Evolutionary conservation across 257 asterid genomes (phyloP), one percentile per base, ranked within the genome.

Genomic region (Jaltomata sinuosa): DNA sequence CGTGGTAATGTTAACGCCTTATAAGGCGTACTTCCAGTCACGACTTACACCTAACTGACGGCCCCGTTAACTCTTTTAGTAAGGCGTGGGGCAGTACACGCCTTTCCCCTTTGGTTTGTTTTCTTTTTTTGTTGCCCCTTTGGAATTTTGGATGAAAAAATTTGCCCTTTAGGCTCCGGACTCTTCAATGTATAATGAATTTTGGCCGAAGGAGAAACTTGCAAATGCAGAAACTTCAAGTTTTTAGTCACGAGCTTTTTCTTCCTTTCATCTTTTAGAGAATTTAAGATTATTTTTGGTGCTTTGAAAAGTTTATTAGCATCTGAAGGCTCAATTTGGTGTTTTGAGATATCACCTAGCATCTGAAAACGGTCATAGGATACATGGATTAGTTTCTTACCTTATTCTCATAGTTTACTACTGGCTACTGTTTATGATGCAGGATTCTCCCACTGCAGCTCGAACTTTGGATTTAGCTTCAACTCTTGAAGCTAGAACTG

Each of bases 391-490:
- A 74, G 11, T 16, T 74, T 74, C 38, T 27, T 15, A 16, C 40
- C 14, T 76, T 76, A 18, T 16, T 27, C 62, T 76, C 14, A 76
- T 9, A 19, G 45, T 64, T 45, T 22, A 64, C 21, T 62, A 65
- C 59, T 25, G 50, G 9, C 36, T n/a, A 68, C 29, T 68, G 27
- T 49, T 61, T 55, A 47, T 83, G 68, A 77, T 88, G 83, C 90
- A 96, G 99, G 97, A 93, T 68, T 88, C 94, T 83, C 72, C 92
- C 89, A 68, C 16, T 36, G 88, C 90, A 12, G 89, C 86, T 57
- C 91, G 97, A 83, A 96, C 98, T 1, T 83, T 94, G 88, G 99
- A 95, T 89, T 89, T 95, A 89, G 97, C 98, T 38, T 93, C 98
- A 15, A 87, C 98, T 3, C 98, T 94, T 27, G 97, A 93, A 71